phyloP scores from a whole-genome alignment of 2,329 filamentous ascomycete genomes.

The Botrytis paeoniae region DNA sequence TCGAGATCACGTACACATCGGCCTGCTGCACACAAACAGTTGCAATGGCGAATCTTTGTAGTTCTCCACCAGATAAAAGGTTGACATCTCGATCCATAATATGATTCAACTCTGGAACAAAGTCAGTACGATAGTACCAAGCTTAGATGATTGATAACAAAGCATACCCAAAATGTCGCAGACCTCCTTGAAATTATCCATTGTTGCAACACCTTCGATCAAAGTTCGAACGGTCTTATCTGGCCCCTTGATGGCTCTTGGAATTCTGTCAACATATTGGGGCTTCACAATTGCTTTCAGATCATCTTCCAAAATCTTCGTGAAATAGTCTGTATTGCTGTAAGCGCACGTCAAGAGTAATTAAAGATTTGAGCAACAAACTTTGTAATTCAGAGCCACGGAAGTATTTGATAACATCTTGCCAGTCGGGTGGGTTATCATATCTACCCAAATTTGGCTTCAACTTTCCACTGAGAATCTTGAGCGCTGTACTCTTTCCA shows the following conservation, averaged over 20 bases:
- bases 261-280: constrained; percentile 96
- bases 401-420: constrained; percentile 98
- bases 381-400: constrained; percentile 96
- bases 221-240: constrained; percentile 77
- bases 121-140: not conserved
- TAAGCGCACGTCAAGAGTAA: constrained; percentile 16
- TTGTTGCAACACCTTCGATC: constrained; percentile 70
- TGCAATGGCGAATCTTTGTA: constrained; percentile 96
- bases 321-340: constrained; percentile 78
- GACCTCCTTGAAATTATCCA: constrained; percentile 79
- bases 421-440: constrained; percentile 97
- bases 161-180: constrained; percentile 66
- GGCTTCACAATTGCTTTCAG: constrained; percentile 98
- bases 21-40: constrained; percentile 94
- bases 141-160: not conserved
- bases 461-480: constrained; percentile 96
- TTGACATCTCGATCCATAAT: constrained; percentile 90
- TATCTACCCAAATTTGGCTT: constrained; percentile 96
- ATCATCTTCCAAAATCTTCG: constrained; percentile 94
- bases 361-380: constrained; percentile 45
- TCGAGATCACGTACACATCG: constrained; percentile 62
- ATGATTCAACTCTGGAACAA: constrained; percentile 72
- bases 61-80: constrained; percentile 90
- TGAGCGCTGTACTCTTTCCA: constrained; percentile 98
- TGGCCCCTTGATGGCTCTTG: constrained; percentile 80